Evolutionary conservation across 2,329 filamentous ascomycete genomes (phyloP).

Genomic region (Didymellaceae sp.): DNA sequence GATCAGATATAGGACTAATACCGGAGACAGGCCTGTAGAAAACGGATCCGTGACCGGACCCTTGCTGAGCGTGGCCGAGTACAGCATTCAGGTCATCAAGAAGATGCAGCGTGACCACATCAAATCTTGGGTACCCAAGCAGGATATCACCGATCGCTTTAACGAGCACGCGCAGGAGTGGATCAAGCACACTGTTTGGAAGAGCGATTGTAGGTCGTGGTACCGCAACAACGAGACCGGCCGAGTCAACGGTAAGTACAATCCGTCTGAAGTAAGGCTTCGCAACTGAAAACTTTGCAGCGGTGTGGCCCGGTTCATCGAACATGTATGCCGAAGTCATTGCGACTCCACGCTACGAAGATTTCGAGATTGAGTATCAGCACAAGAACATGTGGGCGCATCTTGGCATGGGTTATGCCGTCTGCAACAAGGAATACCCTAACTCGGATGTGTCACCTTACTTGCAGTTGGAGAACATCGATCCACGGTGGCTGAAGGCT

Average conservation of each 20-base stretch:
- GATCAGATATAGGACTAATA: not conserved
- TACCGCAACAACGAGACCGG: constrained; percentile 54
- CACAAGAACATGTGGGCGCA: constrained; percentile 52
- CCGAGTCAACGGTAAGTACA: constrained; percentile 36
- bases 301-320: constrained; percentile 59
- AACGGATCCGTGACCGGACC: constrained; percentile 56
- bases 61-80: constrained; percentile 48
- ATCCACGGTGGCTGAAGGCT: constrained; percentile 51
- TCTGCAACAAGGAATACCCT: constrained; percentile 27
- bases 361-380: constrained; percentile 51
- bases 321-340: constrained; percentile 57
- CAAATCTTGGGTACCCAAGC: constrained; percentile 49
- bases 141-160: constrained; percentile 52
- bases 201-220: constrained; percentile 53
- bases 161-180: constrained; percentile 55
- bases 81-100: constrained; percentile 52
- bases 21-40: constrained; percentile 49
- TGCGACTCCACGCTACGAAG: constrained; percentile 50
- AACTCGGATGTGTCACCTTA: constrained; percentile 49
- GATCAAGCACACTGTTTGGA: constrained; percentile 60
- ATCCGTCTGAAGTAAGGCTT: not conserved
- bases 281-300: constrained; percentile 26
- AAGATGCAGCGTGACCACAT: constrained; percentile 57
- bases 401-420: constrained; percentile 52
- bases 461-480: constrained; percentile 50